Evolutionary conservation across 192 early-diverging fungal species (phyloP).

Genomic region (Allomyces macrogynus): DNA sequence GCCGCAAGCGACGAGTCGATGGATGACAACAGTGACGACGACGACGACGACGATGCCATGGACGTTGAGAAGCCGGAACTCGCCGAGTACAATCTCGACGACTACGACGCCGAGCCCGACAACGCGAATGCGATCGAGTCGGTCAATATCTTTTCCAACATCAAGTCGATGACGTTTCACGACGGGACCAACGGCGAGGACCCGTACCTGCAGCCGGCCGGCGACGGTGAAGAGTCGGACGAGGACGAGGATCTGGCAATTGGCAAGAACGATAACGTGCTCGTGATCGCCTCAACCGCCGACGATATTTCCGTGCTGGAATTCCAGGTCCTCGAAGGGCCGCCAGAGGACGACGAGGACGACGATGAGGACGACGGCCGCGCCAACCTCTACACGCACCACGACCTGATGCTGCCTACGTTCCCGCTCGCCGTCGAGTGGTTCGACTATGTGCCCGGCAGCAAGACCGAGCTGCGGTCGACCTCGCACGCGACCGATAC

Average conservation of each 20-base stretch:
- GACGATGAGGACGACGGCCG: constrained; percentile 33
- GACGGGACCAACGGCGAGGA: constrained; percentile 1
- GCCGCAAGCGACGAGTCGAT: constrained; percentile 8
- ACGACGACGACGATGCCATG: constrained; percentile 9
- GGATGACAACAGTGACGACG: constrained; percentile 6
- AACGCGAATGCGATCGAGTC: constrained; percentile 12
- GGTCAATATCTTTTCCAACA: constrained; percentile 4
- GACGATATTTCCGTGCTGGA: constrained; percentile 94
- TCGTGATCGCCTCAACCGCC: constrained; percentile 86
- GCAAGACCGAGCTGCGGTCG: constrained; percentile 16
- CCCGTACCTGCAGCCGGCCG: constrained; percentile 4
- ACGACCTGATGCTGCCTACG: constrained; percentile 92
- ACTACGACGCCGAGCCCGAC: constrained; percentile 71
- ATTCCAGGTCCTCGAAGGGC: constrained; percentile 65
- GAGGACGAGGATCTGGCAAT: constrained; percentile 69
- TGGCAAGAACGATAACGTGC: constrained; percentile 57
- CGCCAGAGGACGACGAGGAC: constrained; percentile 13
- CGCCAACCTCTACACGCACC: constrained; percentile 79
- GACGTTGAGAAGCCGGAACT: constrained; percentile 34
- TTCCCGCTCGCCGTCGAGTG: constrained; percentile 92
- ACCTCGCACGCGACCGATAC: constrained; percentile 8
- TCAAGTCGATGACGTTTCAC: constrained; percentile 5
- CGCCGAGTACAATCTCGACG: constrained; percentile 73
- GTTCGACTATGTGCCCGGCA: constrained; percentile 71
- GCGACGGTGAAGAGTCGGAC: constrained; percentile 9